phyloP scores from a whole-genome alignment of 1,284 basidiomycete species.

The Uromyces viciae-fabae region DNA sequence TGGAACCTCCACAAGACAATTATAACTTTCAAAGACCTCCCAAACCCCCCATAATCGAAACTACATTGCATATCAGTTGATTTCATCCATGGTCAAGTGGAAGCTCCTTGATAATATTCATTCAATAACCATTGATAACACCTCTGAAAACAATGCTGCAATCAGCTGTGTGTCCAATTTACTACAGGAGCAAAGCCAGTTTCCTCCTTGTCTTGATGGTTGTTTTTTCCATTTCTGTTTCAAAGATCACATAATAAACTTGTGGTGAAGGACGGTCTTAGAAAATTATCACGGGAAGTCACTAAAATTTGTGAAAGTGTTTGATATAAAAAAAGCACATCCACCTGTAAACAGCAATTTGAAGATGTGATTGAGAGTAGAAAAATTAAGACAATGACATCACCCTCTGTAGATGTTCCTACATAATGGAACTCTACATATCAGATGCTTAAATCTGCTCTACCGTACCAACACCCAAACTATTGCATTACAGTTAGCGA shows the following conservation, averaged over 20 bases:
- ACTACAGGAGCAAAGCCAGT: not conserved
- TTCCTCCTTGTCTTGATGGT: not conserved
- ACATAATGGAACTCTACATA: not conserved
- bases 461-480: no score
- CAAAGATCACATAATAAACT: not conserved
- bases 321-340: not conserved
- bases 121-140: not conserved
- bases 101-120: not conserved
- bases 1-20: not conserved
- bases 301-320: not conserved
- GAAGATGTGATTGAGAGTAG: not conserved
- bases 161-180: not conserved
- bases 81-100: not conserved
- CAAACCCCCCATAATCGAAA: not conserved
- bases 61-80: not conserved
- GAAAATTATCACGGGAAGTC: not conserved
- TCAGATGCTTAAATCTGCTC: not conserved
- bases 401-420: not conserved
- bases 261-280: not conserved
- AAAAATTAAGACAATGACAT: not conserved
- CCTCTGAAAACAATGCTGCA: not conserved
- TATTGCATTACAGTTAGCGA: no score
- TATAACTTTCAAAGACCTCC: not conserved
- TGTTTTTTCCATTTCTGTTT: not conserved
- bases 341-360: not conserved